Percentiles rank a stretch among this genome's conserved stretches.
Conservation (phyloP, 805 yeast species). For the Debaryomyces tyrocola region DNA sequence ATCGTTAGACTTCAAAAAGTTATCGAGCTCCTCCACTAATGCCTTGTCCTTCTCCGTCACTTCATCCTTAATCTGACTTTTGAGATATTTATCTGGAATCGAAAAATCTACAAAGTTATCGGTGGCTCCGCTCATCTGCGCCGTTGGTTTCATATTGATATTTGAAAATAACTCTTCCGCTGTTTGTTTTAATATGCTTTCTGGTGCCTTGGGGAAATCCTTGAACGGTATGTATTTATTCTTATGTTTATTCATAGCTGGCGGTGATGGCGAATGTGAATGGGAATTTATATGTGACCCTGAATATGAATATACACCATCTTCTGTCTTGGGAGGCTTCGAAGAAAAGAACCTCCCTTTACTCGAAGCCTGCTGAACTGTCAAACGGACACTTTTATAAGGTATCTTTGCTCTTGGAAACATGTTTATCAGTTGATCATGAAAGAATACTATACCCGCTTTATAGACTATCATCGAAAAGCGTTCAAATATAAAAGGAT, state of each 20-base stretch:
- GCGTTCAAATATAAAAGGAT: background rate
- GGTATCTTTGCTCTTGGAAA: background rate
- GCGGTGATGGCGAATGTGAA: background rate
- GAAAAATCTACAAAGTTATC: conserved; percentile 19
- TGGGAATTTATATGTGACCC: background rate
- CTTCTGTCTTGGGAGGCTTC: conserved; percentile 10
- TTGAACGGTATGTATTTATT: conserved; percentile 25
- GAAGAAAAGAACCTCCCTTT: conserved; percentile 6
- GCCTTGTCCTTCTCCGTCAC: conserved; percentile 25
- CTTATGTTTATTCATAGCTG: background rate
- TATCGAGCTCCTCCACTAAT: conserved; percentile 26
- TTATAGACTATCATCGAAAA: too few relatives aligned
- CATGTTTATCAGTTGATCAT: background rate
- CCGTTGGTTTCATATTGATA: conserved; percentile 9
- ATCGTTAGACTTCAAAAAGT: conserved; percentile 18
- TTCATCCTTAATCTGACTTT: conserved; percentile 16
- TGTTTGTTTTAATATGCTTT: conserved; percentile 13
- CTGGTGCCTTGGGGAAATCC: conserved; percentile 33
- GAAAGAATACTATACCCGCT: too few relatives aligned
- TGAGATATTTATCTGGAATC: conserved; percentile 26
- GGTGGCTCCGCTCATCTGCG: background rate
- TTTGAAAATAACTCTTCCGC: conserved; percentile 17
- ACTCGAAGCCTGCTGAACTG: background rate
- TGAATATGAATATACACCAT: background rate
- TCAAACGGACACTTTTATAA: background rate